Conservation (phyloP, 2,329 filamentous ascomycete genomes). For the Metarhizium guizhouense region DNA sequence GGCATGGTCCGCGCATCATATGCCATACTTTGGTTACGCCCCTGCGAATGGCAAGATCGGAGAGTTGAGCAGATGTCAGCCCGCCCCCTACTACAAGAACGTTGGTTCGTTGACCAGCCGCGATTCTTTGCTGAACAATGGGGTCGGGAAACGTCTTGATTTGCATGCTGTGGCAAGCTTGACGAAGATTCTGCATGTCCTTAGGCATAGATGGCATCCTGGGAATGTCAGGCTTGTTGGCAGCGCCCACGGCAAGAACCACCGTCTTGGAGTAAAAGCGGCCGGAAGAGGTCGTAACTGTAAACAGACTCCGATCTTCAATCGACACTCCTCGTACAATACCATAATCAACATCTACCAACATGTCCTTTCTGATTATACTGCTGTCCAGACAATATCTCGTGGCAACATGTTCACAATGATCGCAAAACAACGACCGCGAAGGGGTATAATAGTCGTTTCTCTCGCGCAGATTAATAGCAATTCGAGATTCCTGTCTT, state of each 20-base stretch:
- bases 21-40: slow-evolving; percentile 62
- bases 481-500: slow-evolving; percentile 33
- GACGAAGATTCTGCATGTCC: slow-evolving; percentile 17
- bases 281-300: slow-evolving; percentile 46
- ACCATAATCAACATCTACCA: slow-evolving; percentile 53
- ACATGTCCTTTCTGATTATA: slow-evolving; percentile 52
- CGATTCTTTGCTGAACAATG: slow-evolving; percentile 43
- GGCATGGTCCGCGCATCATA: slow-evolving; percentile 51
- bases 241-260: slow-evolving; percentile 63
- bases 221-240: slow-evolving; percentile 46
- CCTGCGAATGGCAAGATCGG: slow-evolving; percentile 54
- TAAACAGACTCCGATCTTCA: slow-evolving; percentile 51
- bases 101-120: slow-evolving; percentile 41
- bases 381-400: slow-evolving; percentile 38
- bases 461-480: slow-evolving; percentile 57
- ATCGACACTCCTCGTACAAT: slow-evolving; percentile 33
- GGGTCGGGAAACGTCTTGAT: slow-evolving; percentile 49
- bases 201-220: slow-evolving; percentile 23
- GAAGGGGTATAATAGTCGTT: slow-evolving; percentile 64
- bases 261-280: slow-evolving; percentile 51
- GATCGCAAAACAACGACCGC: slow-evolving; percentile 50
- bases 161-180: slow-evolving; percentile 56
- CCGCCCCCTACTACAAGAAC: slow-evolving; percentile 68
- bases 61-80: slow-evolving; percentile 65
- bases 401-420: slow-evolving; percentile 47